Conservation (phyloP, 108 stramenopile genomes). For the Seminavis robusta region DNA sequence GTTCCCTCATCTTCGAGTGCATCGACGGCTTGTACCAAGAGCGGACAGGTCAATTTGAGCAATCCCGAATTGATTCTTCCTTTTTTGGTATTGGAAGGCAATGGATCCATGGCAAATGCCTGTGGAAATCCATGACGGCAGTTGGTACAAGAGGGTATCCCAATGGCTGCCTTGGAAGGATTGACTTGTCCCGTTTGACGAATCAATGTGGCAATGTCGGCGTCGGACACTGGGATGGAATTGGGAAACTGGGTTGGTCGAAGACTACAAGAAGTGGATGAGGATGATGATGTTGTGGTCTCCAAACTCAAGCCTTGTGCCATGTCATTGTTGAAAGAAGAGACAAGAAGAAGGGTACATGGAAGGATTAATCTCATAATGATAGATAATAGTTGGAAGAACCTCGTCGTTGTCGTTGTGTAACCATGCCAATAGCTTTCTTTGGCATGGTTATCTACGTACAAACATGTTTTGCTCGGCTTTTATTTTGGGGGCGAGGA, state of each 20-base stretch:
- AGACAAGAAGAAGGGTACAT: too few relatives aligned
- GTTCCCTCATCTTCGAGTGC: conserved; percentile 35
- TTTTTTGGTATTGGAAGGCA: conserved; percentile 10
- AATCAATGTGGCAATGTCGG: conserved; percentile 11
- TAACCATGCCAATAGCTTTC: too few relatives aligned
- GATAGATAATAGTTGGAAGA: too few relatives aligned
- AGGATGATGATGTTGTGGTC: too few relatives aligned
- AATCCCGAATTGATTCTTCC: conserved; percentile 34
- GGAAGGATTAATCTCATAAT: too few relatives aligned
- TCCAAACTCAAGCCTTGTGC: too few relatives aligned
- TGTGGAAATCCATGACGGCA: conserved; percentile 38
- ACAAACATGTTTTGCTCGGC: too few relatives aligned
- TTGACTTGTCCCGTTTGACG: conserved; percentile 28
- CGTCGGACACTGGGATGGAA: conserved; percentile 11
- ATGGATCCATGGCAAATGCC: conserved; percentile 36
- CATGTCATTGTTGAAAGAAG: too few relatives aligned
- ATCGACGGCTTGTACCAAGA: conserved; percentile 28
- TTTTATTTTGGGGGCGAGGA: too few relatives aligned
- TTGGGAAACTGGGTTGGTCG: conserved; percentile 21
- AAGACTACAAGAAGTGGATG: too few relatives aligned
- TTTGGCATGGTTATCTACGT: too few relatives aligned
- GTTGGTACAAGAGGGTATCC: conserved; percentile 17
- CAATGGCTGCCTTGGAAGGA: conserved; percentile 23
- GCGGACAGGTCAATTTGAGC: conserved; percentile 35
- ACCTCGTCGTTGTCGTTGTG: too few relatives aligned